Evolutionary conservation across 2,329 filamentous ascomycete genomes (phyloP).

Genomic region (Colletotrichum lini): DNA sequence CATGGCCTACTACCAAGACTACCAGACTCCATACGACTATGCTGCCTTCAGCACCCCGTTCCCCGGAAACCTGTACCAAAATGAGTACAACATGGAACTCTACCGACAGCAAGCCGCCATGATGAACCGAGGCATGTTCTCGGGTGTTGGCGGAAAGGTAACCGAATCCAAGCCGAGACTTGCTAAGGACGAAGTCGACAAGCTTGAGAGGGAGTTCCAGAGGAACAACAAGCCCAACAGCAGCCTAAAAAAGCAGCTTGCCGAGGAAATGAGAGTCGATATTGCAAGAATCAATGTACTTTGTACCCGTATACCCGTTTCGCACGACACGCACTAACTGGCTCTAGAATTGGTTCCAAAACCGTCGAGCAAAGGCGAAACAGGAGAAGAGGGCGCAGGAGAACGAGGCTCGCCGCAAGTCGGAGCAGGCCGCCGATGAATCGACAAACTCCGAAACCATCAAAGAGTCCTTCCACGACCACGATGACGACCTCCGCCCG

Average conservation of each 20-base stretch:
- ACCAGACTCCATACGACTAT: conserved; percentile 32
- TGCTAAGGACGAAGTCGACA: conserved; percentile 71
- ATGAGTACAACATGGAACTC: conserved; percentile 22
- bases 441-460: conserved; percentile 50
- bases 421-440: conserved; percentile 55
- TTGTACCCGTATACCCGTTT: conserved; percentile 36
- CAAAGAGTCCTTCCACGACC: conserved; percentile 52
- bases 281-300: conserved; percentile 74
- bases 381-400: conserved; percentile 71
- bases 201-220: conserved; percentile 73
- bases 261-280: conserved; percentile 74
- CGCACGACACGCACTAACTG: conserved; percentile 48
- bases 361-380: conserved; percentile 75
- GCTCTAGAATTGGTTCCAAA: conserved; percentile 77
- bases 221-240: conserved; percentile 77
- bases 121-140: conserved; percentile 40
- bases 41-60: conserved; percentile 29
- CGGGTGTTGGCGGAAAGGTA: conserved; percentile 47
- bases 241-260: conserved; percentile 72
- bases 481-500: conserved; percentile 55
- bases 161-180: conserved; percentile 67
- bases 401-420: conserved; percentile 57
- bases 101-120: conserved; percentile 35
- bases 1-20: conserved; percentile 41
- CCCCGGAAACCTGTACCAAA: conserved; percentile 30